Evolutionary conservation across 2,329 filamentous ascomycete genomes (phyloP).

Genomic region (Magnaporthales sp.): DNA sequence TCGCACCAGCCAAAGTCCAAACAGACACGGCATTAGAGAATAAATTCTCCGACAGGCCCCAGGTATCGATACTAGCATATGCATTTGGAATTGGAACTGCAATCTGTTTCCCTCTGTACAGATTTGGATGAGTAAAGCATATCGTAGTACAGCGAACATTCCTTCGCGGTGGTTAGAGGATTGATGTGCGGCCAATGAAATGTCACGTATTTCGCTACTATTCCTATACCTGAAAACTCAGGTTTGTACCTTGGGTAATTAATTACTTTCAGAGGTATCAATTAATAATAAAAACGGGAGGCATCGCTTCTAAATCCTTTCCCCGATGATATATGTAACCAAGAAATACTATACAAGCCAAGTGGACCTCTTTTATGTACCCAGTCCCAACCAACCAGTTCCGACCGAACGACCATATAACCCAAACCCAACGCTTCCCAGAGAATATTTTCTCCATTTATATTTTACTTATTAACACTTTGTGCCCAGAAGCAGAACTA

Average conservation of each 20-base stretch:
- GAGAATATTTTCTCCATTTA: neutral
- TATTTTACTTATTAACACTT: neutral
- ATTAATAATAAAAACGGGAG: neutral
- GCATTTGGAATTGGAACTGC: too few species aligned
- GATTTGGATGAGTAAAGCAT: too few species aligned
- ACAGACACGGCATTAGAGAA: neutral
- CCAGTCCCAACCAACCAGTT: neutral
- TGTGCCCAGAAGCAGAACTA: neutral
- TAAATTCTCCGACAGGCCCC: neutral
- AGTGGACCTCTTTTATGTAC: neutral
- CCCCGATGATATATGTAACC: neutral
- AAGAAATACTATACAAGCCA: neutral
- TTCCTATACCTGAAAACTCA: too few species aligned
- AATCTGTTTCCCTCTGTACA: too few species aligned
- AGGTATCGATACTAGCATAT: neutral
- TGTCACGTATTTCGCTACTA: too few species aligned
- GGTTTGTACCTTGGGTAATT: too few species aligned
- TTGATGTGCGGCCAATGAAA: too few species aligned
- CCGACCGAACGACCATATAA: neutral
- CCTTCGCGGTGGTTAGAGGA: too few species aligned
- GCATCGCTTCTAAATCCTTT: neutral
- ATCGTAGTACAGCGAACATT: too few species aligned
- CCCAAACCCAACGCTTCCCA: neutral
- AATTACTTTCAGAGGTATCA: too few species aligned
- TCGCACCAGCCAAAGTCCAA: neutral